A percentile compares a stretch with the other conserved stretches of the same genome.
These are phyloP conservation scores for Fusarium sublunatum DNA, from an alignment of 2,329 filamentous ascomycete genomes.

Conservation along the genomic window DNA sequence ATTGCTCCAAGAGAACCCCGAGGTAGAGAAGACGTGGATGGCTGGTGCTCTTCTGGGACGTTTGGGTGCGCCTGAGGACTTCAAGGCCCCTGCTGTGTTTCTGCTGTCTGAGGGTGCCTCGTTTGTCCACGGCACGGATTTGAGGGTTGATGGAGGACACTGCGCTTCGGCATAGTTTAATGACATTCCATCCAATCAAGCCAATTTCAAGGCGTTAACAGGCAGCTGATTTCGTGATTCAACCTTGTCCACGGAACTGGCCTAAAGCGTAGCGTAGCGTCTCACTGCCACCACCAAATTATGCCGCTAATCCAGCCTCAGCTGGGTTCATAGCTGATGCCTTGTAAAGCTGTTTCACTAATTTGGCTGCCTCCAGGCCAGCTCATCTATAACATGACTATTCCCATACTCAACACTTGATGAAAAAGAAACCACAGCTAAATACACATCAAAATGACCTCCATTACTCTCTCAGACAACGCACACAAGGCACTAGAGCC, in stretches of 20 bases:
- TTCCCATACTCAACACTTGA: background rate
- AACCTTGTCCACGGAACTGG: background rate
- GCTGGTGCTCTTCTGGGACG: conserved; percentile 64
- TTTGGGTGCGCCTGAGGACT: conserved; percentile 66
- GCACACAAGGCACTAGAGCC: conserved; percentile 31
- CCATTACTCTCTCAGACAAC: conserved; percentile 28
- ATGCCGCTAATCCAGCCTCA: conserved; percentile 30
- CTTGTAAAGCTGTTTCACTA: conserved; percentile 27
- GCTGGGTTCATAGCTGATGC: conserved; percentile 4
- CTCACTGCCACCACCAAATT: conserved; percentile 37
- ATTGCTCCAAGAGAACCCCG: conserved; percentile 57
- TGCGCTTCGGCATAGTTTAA: conserved; percentile 50
- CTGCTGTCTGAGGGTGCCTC: conserved; percentile 66
- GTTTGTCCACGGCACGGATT: conserved; percentile 68
- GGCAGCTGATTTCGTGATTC: background rate
- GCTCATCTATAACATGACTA: background rate
- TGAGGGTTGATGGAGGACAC: conserved; percentile 70
- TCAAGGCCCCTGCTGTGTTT: conserved; percentile 67
- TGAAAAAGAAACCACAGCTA: no score
- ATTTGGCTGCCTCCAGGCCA: conserved; percentile 32
- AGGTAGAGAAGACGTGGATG: conserved; percentile 65
- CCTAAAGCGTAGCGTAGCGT: conserved; percentile 1
- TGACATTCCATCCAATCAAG: background rate
- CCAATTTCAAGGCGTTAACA: background rate
- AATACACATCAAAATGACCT: conserved; percentile 16